These are phyloP conservation scores for Xylaria sp. DNA, from an alignment of 2,329 filamentous ascomycete species.

Conservation along the genomic window DNA sequence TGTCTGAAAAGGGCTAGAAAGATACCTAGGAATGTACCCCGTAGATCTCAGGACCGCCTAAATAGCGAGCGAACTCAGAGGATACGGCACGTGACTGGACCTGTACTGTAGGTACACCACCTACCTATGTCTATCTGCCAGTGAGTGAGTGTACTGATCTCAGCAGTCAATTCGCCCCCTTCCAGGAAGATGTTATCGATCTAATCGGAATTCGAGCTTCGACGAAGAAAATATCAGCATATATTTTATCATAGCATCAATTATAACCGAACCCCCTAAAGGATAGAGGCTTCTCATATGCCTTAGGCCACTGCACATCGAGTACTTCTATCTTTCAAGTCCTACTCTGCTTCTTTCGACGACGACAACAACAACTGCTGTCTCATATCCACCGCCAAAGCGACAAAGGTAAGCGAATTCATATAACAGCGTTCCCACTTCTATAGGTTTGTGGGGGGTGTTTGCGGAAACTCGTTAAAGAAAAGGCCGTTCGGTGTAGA, in stretches of 20 bases:
- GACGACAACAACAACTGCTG: neutral
- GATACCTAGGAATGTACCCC: neutral
- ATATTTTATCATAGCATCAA: neutral
- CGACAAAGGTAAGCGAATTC: slow-evolving; percentile 29
- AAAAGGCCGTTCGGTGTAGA: slow-evolving; percentile 19
- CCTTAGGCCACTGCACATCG: neutral
- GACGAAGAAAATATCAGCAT: neutral
- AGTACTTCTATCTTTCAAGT: slow-evolving; percentile 7
- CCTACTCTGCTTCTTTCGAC: neutral
- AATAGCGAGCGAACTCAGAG: neutral
- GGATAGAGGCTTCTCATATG: neutral
- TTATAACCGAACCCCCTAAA: neutral
- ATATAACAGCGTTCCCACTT: slow-evolving; percentile 15
- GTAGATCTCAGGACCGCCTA: neutral
- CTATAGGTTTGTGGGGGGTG: neutral
- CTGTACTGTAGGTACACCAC: neutral
- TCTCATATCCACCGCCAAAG: slow-evolving; percentile 27
- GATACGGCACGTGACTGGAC: slow-evolving; percentile 31
- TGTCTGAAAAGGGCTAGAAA: slow-evolving; percentile 23
- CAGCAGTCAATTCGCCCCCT: slow-evolving; percentile 11
- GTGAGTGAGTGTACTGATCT: slow-evolving; percentile 5
- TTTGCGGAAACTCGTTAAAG: slow-evolving; percentile 27
- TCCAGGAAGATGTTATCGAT: neutral
- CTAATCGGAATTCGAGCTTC: neutral
- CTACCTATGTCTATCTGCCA: neutral